A percentile compares a stretch with the other conserved stretches of the same genome.
Evolutionary conservation across 2,329 filamentous ascomycete genomes (phyloP).

Genomic region (Hymenoscyphus linearis): DNA sequence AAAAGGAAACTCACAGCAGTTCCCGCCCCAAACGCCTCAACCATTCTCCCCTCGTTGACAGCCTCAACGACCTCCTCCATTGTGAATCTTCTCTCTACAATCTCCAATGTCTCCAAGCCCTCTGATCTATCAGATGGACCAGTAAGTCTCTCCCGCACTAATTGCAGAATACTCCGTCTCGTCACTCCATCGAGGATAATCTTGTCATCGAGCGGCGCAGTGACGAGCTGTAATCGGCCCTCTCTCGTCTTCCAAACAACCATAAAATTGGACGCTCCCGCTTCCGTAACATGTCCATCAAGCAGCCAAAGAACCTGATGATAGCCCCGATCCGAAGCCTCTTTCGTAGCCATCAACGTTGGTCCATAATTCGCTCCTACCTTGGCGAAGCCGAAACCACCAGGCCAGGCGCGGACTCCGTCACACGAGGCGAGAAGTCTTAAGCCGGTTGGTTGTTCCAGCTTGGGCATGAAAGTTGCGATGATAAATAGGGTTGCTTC

Average conservation of each 20-base stretch:
- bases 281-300: slow-evolving; percentile 77
- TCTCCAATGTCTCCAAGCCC: slow-evolving; percentile 49
- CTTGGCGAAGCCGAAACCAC: slow-evolving; percentile 88
- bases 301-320: slow-evolving; percentile 95
- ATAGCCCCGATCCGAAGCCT: slow-evolving; percentile 68
- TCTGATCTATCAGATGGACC: slow-evolving; percentile 23
- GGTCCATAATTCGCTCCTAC: slow-evolving; percentile 93
- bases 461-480: slow-evolving; percentile 53
- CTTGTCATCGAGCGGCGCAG: slow-evolving; percentile 74
- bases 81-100: slow-evolving; percentile 78
- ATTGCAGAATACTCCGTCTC: slow-evolving; percentile 70
- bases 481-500: slow-evolving; percentile 90
- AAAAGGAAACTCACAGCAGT: slow-evolving; percentile 65
- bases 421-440: slow-evolving; percentile 72
- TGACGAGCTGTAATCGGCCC: slow-evolving; percentile 66
- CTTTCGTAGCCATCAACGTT: slow-evolving; percentile 68
- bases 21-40: slow-evolving; percentile 83
- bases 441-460: slow-evolving; percentile 54
- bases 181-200: slow-evolving; percentile 87
- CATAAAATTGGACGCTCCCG: slow-evolving; percentile 90
- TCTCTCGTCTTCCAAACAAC: slow-evolving; percentile 68
- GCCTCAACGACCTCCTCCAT: slow-evolving; percentile 74
- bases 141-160: slow-evolving; percentile 59
- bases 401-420: slow-evolving; percentile 87
- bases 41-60: slow-evolving; percentile 64